Evolutionary conservation across 1,284 basidiomycete genomes (phyloP), one percentile per base, ranked within the genome.

Genomic region (Fomitiporia mediterranea): DNA sequence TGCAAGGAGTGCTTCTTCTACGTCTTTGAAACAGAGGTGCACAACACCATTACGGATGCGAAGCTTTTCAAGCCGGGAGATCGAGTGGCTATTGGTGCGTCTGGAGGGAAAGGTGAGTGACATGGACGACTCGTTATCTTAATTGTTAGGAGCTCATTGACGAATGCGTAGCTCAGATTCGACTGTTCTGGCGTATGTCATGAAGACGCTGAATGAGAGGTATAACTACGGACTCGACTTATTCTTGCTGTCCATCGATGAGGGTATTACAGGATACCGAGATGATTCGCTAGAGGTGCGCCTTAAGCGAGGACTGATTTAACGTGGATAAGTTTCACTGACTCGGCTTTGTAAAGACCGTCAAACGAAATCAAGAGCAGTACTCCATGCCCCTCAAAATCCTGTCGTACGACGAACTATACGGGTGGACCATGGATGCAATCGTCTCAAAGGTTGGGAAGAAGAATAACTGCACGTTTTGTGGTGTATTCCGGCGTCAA

Each of bases 391-490:
- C 97, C 0, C 81, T 99, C 49, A 98, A 96, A 74, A 97, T 99
- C 59, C 77, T 99, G 11, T 92, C 91, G 0, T 99, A 99, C 65
- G 85, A 92, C 58, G 95, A 98, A 65, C 80, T 99, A 4, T 99
- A 99, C 64, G 96, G 96, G 11, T 99, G 97, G 97, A 99, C 96
- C 0, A 99, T 99, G 96, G 96, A 99, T 67, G 81, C 84, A 17
- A 94, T 99, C 55, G 97, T 99, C 34, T 81, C 86, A 23, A 86
- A 94, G 67, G 85, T 98, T 23, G 96, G 96, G n/a, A 85, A 85
- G 72, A 96, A 95, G 77, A 98, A 98, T 67, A 99, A 99, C 66
- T 99, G 96, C 71, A 99, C 96, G 0, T 99, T 98, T 70, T 99
- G 96, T 68, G 96, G 96, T 23, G 96, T 99, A 2, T 99, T 99